phyloP scores from a whole-genome alignment of 495 filamentous ascomycete genomes.

The Penicillium maclennaniae region DNA sequence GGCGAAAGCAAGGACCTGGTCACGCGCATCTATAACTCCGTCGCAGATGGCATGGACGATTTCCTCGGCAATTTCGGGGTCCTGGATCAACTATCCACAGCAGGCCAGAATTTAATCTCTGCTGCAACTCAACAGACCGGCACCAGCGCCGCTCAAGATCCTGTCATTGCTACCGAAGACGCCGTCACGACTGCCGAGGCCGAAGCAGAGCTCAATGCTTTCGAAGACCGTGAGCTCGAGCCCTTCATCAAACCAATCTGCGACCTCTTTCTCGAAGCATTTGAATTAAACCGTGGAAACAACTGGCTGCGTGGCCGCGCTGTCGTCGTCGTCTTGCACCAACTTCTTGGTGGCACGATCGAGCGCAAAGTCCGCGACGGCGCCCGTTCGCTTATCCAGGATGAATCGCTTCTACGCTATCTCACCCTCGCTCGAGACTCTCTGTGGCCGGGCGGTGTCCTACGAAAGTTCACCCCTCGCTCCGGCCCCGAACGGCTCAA shows the following conservation, averaged over 20 bases:
- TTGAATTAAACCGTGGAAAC: constrained; percentile 89
- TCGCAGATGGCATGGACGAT: constrained; percentile 97
- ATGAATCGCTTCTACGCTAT: constrained; percentile 75
- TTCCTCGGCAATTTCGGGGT: constrained; percentile 93
- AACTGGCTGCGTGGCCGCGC: constrained; percentile 93
- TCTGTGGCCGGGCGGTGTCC: constrained; percentile 75
- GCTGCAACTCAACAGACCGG: constrained; percentile 77
- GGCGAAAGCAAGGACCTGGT: constrained; percentile 84
- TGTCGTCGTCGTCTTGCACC: constrained; percentile 77
- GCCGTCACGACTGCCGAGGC: constrained; percentile 77
- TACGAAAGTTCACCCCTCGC: constrained; percentile 45
- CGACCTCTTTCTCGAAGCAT: constrained; percentile 93
- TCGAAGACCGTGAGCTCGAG: constrained; percentile 82
- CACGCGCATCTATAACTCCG: constrained; percentile 89
- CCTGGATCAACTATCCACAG: constrained; percentile 87
- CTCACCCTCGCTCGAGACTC: constrained; percentile 62
- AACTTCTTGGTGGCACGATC: constrained; percentile 77
- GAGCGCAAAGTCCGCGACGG: constrained; percentile 90
- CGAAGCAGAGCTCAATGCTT: constrained; percentile 90
- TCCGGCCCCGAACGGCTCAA: constrained; percentile 64
- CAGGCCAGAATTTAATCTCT: constrained; percentile 88
- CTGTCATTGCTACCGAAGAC: constrained; percentile 49
- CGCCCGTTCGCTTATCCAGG: constrained; percentile 62
- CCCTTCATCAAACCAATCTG: constrained; percentile 98
- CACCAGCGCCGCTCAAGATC: constrained; percentile 32